A percentile compares a stretch with the other conserved stretches of the same genome.
Conservation (phyloP, 306 rosid genomes). For the Rubus idaeus region DNA sequence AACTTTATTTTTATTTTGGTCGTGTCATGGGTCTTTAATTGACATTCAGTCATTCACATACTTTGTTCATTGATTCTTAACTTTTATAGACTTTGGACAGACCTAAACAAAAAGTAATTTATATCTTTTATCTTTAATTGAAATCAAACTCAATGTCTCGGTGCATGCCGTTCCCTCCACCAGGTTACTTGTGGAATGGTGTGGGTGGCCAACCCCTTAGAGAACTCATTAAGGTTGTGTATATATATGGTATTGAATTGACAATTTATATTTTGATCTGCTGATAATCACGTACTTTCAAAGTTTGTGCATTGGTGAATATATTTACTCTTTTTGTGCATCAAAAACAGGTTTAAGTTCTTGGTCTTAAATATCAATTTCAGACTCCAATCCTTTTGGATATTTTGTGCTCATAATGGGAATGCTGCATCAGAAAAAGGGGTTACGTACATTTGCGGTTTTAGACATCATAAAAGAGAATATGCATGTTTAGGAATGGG, state of each 20-base stretch:
- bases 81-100: background rate
- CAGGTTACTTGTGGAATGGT: conserved; percentile 16
- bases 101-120: background rate
- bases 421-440: background rate
- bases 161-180: conserved; percentile 3
- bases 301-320: background rate
- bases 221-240: conserved; percentile 7
- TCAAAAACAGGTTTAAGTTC: background rate
- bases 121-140: too few species aligned
- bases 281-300: background rate
- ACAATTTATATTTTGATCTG: background rate
- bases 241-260: background rate
- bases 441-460: background rate
- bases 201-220: background rate
- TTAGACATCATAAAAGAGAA: background rate
- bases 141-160: background rate
- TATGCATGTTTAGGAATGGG: background rate
- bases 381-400: background rate
- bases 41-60: background rate
- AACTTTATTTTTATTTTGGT: too few species aligned
- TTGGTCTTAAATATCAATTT: background rate
- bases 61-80: background rate
- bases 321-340: background rate
- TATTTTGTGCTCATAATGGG: background rate
- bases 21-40: too few species aligned